Conservation (phyloP, 352 stramenopile genomes). For the Paralagenidium karlingii region DNA sequence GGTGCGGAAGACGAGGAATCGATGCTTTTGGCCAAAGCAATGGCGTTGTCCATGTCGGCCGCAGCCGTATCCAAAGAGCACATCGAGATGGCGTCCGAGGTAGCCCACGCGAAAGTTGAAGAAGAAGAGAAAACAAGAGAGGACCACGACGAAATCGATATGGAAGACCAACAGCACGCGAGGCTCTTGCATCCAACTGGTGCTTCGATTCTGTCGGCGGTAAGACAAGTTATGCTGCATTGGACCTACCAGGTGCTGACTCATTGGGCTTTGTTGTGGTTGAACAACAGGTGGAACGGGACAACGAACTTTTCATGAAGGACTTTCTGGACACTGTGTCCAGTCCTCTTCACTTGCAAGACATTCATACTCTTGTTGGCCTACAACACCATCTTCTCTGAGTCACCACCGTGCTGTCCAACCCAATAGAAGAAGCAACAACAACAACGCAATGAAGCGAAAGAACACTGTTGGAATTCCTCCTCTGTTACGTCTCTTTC, state of each 20-base stretch:
- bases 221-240: constrained; percentile 7
- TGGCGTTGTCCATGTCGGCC: constrained; percentile 81
- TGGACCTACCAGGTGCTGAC: neutral
- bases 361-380: constrained; percentile 48
- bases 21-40: constrained; percentile 80
- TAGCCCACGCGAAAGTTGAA: constrained; percentile 19
- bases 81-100: constrained; percentile 12
- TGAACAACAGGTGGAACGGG: constrained; percentile 45
- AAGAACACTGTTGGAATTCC: no score
- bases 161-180: constrained; percentile 5
- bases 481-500: no score
- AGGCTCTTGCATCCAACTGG: constrained; percentile 14
- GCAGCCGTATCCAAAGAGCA: constrained; percentile 35
- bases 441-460: no score
- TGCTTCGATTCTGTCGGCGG: constrained; percentile 47
- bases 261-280: no score
- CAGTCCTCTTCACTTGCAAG: constrained; percentile 38
- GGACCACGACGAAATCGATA: constrained; percentile 1
- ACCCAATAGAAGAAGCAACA: no score
- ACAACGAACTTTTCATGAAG: constrained; percentile 44
- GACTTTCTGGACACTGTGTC: constrained; percentile 32
- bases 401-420: no score
- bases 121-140: constrained; percentile 2
- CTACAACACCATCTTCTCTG: no score
- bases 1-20: constrained; percentile 56